Conservation (phyloP, 164 flowering plant genomes). For the Sedum album region DNA sequence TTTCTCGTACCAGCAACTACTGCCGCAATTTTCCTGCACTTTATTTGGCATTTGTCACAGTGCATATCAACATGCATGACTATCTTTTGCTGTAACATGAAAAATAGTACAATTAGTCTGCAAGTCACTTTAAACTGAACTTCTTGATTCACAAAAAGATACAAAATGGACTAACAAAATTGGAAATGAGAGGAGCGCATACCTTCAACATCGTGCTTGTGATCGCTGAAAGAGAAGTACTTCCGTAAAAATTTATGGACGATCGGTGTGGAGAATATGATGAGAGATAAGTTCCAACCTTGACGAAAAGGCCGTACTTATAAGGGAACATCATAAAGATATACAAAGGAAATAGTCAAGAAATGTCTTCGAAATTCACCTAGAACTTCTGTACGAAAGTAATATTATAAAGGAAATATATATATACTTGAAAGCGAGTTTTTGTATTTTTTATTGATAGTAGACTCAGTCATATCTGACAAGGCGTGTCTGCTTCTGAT, state of each 20-base stretch:
- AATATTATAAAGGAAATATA: not conserved
- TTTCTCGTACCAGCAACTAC: not conserved
- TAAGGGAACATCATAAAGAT: not conserved
- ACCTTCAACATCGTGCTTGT: not conserved
- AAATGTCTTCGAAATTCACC: not conserved
- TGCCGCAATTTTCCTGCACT: slow-evolving; percentile 2
- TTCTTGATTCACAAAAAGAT: not conserved
- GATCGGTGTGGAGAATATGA: not conserved
- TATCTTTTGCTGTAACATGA: slow-evolving; percentile 5
- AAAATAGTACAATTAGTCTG: not conserved
- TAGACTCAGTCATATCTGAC: not conserved
- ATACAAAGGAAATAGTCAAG: not conserved
- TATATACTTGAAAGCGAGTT: not conserved
- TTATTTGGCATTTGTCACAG: slow-evolving; percentile 4
- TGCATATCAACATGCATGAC: not conserved
- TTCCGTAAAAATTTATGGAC: not conserved
- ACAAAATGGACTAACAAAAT: not conserved
- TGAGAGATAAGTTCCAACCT: not conserved
- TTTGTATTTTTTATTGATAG: not conserved
- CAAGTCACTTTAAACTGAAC: not conserved
- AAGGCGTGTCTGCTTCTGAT: not conserved
- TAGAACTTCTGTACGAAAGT: not conserved
- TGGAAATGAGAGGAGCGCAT: not conserved
- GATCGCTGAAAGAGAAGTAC: not conserved
- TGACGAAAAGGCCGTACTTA: not conserved